phyloP scores from a whole-genome alignment of 371 early-diverging fungal genomes.

The Syncephalastrum racemosum region DNA sequence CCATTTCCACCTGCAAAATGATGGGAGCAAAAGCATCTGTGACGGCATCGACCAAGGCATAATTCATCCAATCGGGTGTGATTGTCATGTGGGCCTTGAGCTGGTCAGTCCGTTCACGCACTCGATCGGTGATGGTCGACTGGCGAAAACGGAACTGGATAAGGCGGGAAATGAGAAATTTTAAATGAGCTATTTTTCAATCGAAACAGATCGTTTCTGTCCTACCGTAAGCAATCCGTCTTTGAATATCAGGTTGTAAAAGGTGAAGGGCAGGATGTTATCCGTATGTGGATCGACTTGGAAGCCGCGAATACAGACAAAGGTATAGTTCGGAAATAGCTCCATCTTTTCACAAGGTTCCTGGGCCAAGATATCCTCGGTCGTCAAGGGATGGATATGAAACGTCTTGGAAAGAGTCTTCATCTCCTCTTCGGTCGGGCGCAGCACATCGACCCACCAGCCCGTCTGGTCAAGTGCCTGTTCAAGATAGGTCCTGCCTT shows the following conservation, averaged over 20 bases:
- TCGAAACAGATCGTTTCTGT: too few species aligned
- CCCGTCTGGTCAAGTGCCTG: slow-evolving; percentile 49
- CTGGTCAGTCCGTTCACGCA: slow-evolving; percentile 37
- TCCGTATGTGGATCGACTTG: slow-evolving; percentile 57
- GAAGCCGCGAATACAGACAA: slow-evolving; percentile 68
- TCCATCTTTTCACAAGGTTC: slow-evolving; percentile 80
- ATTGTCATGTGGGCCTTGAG: slow-evolving; percentile 38
- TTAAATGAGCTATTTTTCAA: neutral
- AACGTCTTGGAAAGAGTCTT: slow-evolving; percentile 61
- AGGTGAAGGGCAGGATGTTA: slow-evolving; percentile 62
- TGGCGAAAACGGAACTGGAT: slow-evolving; percentile 39
- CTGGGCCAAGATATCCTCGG: slow-evolving; percentile 87
- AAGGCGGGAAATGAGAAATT: neutral
- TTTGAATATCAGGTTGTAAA: slow-evolving; percentile 80
- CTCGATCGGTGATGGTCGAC: slow-evolving; percentile 31
- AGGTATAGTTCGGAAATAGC: slow-evolving; percentile 68
- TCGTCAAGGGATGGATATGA: slow-evolving; percentile 81
- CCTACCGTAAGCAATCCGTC: slow-evolving; percentile 59
- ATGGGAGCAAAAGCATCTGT: slow-evolving; percentile 80
- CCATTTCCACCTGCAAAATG: slow-evolving; percentile 73
- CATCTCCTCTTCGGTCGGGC: slow-evolving; percentile 84
- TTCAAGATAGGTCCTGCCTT: slow-evolving; percentile 37
- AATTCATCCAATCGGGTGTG: slow-evolving; percentile 75
- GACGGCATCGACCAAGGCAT: slow-evolving; percentile 83
- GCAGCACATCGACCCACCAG: slow-evolving; percentile 88